Evolutionary conservation across 2,329 filamentous ascomycete genomes (phyloP).

Genomic region (Aspergillus novofumigatus): DNA sequence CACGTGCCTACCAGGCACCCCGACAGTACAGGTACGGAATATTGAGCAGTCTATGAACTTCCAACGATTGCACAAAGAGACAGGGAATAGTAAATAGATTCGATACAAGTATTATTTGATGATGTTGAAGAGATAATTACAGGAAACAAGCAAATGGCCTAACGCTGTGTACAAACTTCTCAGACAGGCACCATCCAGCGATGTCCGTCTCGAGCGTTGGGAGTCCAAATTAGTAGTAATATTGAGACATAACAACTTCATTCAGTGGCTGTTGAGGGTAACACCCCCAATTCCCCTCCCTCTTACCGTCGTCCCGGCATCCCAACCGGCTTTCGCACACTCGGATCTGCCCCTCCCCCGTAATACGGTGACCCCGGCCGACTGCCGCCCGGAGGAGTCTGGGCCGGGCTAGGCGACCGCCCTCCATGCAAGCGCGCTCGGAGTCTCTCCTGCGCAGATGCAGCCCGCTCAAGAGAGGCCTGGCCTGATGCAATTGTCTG

Average conservation of each 20-base stretch:
- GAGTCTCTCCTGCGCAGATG: constrained; percentile 70
- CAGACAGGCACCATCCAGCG: neutral
- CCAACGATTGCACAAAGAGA: neutral
- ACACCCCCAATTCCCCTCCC: too few relatives aligned
- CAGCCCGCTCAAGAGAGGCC: constrained; percentile 29
- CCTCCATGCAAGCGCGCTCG: constrained; percentile 72
- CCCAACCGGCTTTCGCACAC: constrained; percentile 31
- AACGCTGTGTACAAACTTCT: neutral
- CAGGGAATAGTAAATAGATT: neutral
- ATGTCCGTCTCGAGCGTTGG: neutral
- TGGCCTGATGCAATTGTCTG: constrained; percentile 49
- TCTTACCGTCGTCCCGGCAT: constrained; percentile 13
- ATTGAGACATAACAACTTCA: neutral
- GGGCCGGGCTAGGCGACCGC: constrained; percentile 31
- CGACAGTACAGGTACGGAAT: neutral
- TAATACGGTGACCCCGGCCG: constrained; percentile 13
- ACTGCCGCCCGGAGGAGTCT: constrained; percentile 8
- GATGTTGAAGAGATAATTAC: neutral
- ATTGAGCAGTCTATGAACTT: neutral
- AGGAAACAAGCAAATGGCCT: neutral
- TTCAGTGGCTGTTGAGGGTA: neutral
- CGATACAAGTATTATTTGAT: neutral
- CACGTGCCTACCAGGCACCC: neutral
- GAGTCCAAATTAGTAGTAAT: neutral
- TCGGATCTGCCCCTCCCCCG: constrained; percentile 25